Evolutionary conservation across 768 basidiomycete species (phyloP), one percentile per base, ranked within the genome.

Genomic region (Chalciporus piperatus): DNA sequence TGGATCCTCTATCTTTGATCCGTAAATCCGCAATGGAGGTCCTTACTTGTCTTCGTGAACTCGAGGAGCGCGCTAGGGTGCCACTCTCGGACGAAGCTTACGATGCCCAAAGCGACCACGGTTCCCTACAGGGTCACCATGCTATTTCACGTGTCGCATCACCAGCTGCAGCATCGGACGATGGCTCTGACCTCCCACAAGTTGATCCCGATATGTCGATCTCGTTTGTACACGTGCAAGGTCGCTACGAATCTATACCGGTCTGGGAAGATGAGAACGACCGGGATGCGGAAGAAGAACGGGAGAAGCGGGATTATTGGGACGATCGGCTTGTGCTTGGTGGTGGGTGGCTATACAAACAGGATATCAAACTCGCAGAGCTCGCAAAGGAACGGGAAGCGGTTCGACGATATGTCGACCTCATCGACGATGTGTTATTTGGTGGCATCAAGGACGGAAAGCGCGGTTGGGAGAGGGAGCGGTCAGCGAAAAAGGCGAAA

Each of bases 21-120:
- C 78, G 95, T 20, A 81, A 80, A 45, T 79, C 85, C 1, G 92
- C 92, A 1, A 70, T 98, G 47, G 93, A 94, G 54, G 89, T 97
- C 0, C 80, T 98, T 27, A 78, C 85, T 6, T 76, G 82, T 35
- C 78, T 98, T 38, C 79, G 92, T 33, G 83, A 82, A 27, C 70
- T 98, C 17, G 96, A 98, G 65, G 92, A 94, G 63, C 70, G 72
- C 9, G 81, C 81, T 35, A 80, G 96, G 3, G 66, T 94, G 4
- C 87, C 91, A 5, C 74, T 91, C 7, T 81, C 77, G 16, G 88
- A 92, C 63, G 88, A 90, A 40, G 87, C 82, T n/a, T 92, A 90
- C 59, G 89, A 92, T 60, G 85, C 79, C 9, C 82, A 85, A 67
- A 87, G 85, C 56, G 89, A 91, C 46, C 84, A 77, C 32, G 80